These are phyloP conservation scores for Geotrichum citri-aurantii DNA, from an alignment of 1,139 yeast species.

Conservation along the genomic window DNA sequence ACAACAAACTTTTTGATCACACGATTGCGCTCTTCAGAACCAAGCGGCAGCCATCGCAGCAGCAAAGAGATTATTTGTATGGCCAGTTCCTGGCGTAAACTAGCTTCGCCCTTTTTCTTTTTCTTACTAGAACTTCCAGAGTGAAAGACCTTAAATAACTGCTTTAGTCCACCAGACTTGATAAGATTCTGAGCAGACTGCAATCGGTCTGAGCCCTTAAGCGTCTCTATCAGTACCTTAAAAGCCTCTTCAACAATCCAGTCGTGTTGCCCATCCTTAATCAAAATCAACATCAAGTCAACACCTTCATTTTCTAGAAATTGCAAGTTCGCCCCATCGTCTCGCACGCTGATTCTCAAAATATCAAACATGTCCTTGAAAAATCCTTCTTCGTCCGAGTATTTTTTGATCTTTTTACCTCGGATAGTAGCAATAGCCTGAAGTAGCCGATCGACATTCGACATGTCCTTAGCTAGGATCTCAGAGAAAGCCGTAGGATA, in stretches of 20 bases:
- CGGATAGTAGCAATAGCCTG: constrained; percentile 23
- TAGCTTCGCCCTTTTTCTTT: constrained; percentile 1
- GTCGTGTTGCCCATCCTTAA: constrained; percentile 8
- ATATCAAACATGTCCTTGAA: constrained; percentile 27
- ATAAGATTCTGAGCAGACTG: constrained; percentile 27
- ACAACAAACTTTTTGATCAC: constrained; percentile 29
- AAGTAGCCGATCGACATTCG: constrained; percentile 23
- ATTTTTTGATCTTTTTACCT: constrained; percentile 9
- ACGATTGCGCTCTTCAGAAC: constrained; percentile 29
- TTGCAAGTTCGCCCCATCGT: constrained; percentile 22
- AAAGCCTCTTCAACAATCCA: constrained; percentile 26
- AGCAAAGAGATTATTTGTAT: constrained; percentile 28
- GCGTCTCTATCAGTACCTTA: constrained; percentile 26
- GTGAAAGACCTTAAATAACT: constrained; percentile 23
- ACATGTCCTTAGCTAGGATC: background rate
- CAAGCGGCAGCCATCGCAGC: constrained; percentile 31
- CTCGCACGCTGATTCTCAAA: constrained; percentile 22
- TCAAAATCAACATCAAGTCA: constrained; percentile 31
- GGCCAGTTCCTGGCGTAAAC: constrained; percentile 16
- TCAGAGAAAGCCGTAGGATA: background rate
- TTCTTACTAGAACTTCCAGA: constrained; percentile 8
- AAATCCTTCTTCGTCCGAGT: constrained; percentile 28
- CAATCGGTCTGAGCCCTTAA: constrained; percentile 21
- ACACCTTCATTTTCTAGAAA: constrained; percentile 34
- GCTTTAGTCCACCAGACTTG: constrained; percentile 29